Evolutionary conservation across 202 grass and related monocot species (phyloP), one percentile per base, ranked within the genome.

Genomic region (Hordeum pubiflorum): DNA sequence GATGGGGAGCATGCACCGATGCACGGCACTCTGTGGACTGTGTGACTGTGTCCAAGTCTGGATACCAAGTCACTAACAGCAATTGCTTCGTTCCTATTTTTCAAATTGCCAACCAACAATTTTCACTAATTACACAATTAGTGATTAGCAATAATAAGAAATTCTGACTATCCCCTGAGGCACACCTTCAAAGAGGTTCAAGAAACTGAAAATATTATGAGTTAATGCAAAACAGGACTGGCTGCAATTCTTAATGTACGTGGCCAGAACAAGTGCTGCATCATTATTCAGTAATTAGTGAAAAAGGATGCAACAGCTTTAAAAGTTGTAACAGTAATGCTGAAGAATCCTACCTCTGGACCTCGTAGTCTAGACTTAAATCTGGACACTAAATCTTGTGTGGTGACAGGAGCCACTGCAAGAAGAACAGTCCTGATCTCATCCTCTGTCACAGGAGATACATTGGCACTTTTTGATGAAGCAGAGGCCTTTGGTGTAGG

Each of bases 401-500:
- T 98, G 17, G 92, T 94, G 17, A 95, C 83, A 27, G 90, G 90
- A 81, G 86, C 82, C 18, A 82, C 82, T 20, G 92, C 81, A 83
- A 88, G 88, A 85, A 97, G 88, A 87, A 93, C 90, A 83, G 70
- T 88, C 73, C 92, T 88, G 76, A 98, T 98, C 87, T 98, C 95
- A 18, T 95, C 92, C 91, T 98, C 86, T 39, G 95, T 95, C n/a
- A 98, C 92, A 83, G 95, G 90, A 86, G 86, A 86, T 11, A 88
- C 61, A 18, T 86, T 88, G 14, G 80, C 73, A 84, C 64, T 82
- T 76, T 81, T 89, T 36, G 87, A 76, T 69, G 86, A 65, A 61
- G 74, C 72, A 63, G 86, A 76, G 52, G 79, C 24, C 78, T 93
- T 98, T 2, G 69, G 52, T 84, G 77, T 77, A 62, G 88, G 43